These are phyloP conservation scores for Cryptococcus sp. DNA, from an alignment of 1,284 basidiomycete genomes.

Conservation along the genomic window DNA sequence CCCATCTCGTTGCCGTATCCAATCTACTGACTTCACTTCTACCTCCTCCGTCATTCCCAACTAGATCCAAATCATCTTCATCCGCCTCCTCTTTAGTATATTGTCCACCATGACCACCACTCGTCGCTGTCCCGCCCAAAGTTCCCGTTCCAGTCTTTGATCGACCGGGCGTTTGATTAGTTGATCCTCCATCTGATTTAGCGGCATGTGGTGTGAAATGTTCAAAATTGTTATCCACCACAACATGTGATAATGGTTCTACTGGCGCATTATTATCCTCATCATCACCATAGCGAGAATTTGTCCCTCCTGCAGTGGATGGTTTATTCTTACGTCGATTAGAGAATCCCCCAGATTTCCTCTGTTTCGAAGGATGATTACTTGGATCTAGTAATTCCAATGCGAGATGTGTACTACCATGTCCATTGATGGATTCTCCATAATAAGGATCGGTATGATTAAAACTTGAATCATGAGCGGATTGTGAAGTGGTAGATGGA, in stretches of 20 bases:
- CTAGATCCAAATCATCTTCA: background rate
- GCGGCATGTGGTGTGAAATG: conserved; percentile 28
- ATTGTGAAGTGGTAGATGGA: conserved; percentile 37
- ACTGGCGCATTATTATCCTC: conserved; percentile 14
- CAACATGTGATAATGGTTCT: conserved; percentile 31
- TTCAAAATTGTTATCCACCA: conserved; percentile 41
- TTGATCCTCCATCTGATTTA: conserved; percentile 34
- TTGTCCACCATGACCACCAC: background rate
- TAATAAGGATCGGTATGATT: conserved; percentile 22
- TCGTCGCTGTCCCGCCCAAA: conserved; percentile 10
- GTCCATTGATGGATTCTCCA: conserved; percentile 9
- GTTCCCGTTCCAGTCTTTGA: conserved; percentile 6
- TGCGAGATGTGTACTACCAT: conserved; percentile 10
- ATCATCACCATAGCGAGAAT: conserved; percentile 30
- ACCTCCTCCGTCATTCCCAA: conserved; percentile 6
- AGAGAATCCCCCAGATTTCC: background rate
- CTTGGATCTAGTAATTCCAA: conserved; percentile 24
- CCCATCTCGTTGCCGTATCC: conserved; percentile 16
- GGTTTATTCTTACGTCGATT: background rate
- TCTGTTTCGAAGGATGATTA: conserved; percentile 1
- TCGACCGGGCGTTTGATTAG: conserved; percentile 15
- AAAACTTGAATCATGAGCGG: conserved; percentile 15
- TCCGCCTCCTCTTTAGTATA: background rate
- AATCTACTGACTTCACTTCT: conserved; percentile 4
- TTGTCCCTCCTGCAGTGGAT: conserved; percentile 8